Evolutionary conservation across 1,139 yeast species (phyloP).

Genomic region (Zygoascus hellenicus): DNA sequence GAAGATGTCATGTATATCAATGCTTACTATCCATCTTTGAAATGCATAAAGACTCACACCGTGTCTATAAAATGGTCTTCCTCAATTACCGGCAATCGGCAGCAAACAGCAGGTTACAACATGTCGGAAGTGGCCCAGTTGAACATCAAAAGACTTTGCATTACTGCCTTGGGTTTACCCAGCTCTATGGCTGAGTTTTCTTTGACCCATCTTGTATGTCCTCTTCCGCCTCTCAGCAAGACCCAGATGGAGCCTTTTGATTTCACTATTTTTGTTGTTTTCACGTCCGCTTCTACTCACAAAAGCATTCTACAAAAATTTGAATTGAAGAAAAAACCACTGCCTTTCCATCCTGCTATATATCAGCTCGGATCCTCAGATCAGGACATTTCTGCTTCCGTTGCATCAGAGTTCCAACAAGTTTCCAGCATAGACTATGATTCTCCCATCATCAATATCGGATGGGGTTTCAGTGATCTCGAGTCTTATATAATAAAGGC

Average conservation of each 20-base stretch:
- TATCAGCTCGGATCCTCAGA: constrained; percentile 17
- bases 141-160: constrained; percentile 5
- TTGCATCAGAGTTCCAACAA: constrained; percentile 13
- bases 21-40: constrained; percentile 41
- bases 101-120: constrained; percentile 11
- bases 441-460: constrained; percentile 18
- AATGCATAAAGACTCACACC: constrained; percentile 43
- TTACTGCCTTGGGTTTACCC: background rate
- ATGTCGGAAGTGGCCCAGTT: constrained; percentile 11
- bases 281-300: constrained; percentile 18
- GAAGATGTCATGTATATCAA: constrained; percentile 47
- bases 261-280: constrained; percentile 37
- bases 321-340: constrained; percentile 29
- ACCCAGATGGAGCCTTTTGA: constrained; percentile 29
- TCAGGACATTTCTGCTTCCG: background rate
- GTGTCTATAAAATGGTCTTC: constrained; percentile 57
- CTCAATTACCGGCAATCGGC: constrained; percentile 14
- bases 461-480: constrained; percentile 22
- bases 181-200: background rate
- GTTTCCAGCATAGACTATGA: constrained; percentile 11
- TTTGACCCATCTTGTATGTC: constrained; percentile 28
- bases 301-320: constrained; percentile 23
- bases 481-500: constrained; percentile 19
- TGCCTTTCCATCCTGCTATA: constrained; percentile 29
- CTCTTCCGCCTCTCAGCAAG: constrained; percentile 24